These are phyloP conservation scores for Cucumis cinereus DNA, from an alignment of 306 rosid genomes.

Conservation along the genomic window DNA sequence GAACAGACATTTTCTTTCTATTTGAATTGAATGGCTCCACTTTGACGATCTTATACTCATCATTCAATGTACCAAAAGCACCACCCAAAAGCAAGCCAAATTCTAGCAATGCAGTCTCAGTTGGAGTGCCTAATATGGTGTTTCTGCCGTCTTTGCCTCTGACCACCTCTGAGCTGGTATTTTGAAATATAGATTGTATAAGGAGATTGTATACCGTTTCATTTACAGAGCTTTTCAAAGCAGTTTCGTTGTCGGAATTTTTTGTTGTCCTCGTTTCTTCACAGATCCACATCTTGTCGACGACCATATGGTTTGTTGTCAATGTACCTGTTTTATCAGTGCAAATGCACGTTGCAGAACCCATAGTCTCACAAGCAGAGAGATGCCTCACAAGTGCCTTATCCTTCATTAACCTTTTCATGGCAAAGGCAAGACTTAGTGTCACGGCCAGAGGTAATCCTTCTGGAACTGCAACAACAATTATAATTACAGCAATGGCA, in stretches of 20 bases:
- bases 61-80: conserved; percentile 21
- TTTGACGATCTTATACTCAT: conserved; percentile 36
- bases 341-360: conserved; percentile 75
- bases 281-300: conserved; percentile 57
- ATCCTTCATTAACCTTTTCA: conserved; percentile 79
- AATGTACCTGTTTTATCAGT: conserved; percentile 87
- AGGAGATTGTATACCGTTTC: conserved; percentile 30
- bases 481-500: conserved; percentile 72
- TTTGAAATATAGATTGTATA: conserved; percentile 68
- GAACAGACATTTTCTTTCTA: conserved; percentile 65
- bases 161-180: conserved; percentile 61
- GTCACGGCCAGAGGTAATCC: conserved; percentile 90
- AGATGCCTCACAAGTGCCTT: conserved; percentile 86
- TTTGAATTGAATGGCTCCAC: conserved; percentile 76
- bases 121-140: conserved; percentile 60
- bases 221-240: conserved; percentile 24
- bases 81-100: conserved; percentile 62
- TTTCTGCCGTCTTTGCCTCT: conserved; percentile 40
- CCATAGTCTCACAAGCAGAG: conserved; percentile 92
- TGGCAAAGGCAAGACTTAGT: conserved; percentile 83
- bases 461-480: conserved; percentile 91
- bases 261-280: conserved; percentile 27
- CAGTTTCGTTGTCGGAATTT: conserved; percentile 3
- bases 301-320: conserved; percentile 90
- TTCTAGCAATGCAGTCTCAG: conserved; percentile 65